Percentiles rank a stretch among this genome's conserved stretches.
Evolutionary conservation across 108 stramenopile genomes (phyloP).

Genomic region (Licmophora abbreviata): DNA sequence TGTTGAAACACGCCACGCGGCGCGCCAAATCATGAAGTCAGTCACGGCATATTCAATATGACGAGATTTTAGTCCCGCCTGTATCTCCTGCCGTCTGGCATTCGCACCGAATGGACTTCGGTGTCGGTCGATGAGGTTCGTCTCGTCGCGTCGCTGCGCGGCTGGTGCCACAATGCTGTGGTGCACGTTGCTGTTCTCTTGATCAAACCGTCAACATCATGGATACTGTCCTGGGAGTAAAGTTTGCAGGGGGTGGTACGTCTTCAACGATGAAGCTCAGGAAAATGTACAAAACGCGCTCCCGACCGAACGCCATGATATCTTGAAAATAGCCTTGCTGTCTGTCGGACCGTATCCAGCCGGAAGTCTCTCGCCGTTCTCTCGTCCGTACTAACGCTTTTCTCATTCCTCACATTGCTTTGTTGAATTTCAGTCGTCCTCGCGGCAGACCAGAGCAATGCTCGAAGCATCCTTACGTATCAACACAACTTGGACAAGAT

Average conservation of each 20-base stretch:
- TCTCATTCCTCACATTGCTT: not conserved
- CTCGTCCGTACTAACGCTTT: not conserved
- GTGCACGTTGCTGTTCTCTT: too few relatives aligned
- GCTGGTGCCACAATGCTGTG: too few relatives aligned
- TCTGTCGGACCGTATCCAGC: not conserved
- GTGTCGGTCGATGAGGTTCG: too few relatives aligned
- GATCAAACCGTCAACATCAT: conserved; percentile 17
- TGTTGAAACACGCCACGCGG: too few relatives aligned
- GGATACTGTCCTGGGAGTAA: conserved; percentile 83
- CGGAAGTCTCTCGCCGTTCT: not conserved
- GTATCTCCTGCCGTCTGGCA: too few relatives aligned
- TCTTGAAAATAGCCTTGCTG: not conserved
- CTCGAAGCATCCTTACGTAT: conserved; percentile 80
- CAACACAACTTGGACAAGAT: conserved; percentile 87
- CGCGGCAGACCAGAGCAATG: conserved; percentile 84
- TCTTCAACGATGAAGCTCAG: not conserved
- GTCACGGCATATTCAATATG: too few relatives aligned
- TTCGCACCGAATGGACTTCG: too few relatives aligned
- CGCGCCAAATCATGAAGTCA: too few relatives aligned
- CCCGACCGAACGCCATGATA: not conserved
- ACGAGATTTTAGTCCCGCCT: too few relatives aligned
- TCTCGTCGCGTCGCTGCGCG: too few relatives aligned
- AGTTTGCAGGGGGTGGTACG: conserved; percentile 79
- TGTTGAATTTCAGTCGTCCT: conserved; percentile 49
- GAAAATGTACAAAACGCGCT: not conserved